Evolutionary conservation across 108 stramenopile genomes (phyloP).

Genomic region (Pseudonitzschia delicatissima): DNA sequence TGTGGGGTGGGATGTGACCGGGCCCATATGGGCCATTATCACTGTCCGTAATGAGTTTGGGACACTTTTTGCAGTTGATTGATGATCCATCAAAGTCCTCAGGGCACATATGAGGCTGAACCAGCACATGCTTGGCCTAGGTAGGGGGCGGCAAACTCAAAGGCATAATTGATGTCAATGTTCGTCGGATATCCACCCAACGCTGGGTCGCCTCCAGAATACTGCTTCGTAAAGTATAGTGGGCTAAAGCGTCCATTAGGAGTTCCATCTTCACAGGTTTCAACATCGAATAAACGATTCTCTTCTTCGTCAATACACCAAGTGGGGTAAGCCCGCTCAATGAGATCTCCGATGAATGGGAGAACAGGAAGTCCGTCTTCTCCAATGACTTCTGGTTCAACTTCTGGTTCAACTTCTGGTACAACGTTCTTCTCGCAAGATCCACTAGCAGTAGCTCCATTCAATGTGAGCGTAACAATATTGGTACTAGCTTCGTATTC

Average conservation of each 20-base stretch:
- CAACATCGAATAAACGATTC: background rate
- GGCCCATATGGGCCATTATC: conserved; percentile 1
- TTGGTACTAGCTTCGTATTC: background rate
- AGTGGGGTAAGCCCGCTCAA: background rate
- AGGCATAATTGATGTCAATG: conserved; percentile 1
- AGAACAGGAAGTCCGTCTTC: background rate
- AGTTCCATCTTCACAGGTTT: background rate
- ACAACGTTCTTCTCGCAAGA: background rate
- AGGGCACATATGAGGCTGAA: background rate
- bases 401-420: background rate
- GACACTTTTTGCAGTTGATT: background rate
- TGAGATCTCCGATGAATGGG: conserved; percentile 1
- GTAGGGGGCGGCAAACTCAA: background rate
- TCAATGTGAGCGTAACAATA: background rate
- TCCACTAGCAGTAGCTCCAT: background rate
- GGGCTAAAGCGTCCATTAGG: conserved; percentile 1
- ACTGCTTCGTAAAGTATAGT: background rate
- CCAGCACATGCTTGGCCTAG: conserved; percentile 4
- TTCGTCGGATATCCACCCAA: background rate
- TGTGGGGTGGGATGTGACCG: conserved; percentile 3
- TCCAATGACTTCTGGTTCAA: background rate
- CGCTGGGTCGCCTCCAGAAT: background rate
- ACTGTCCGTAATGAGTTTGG: background rate
- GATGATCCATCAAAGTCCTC: conserved; percentile 1
- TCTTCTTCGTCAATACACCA: conserved; percentile 9